phyloP scores from a whole-genome alignment of 345 rosid genomes.

The Gossypium australe region DNA sequence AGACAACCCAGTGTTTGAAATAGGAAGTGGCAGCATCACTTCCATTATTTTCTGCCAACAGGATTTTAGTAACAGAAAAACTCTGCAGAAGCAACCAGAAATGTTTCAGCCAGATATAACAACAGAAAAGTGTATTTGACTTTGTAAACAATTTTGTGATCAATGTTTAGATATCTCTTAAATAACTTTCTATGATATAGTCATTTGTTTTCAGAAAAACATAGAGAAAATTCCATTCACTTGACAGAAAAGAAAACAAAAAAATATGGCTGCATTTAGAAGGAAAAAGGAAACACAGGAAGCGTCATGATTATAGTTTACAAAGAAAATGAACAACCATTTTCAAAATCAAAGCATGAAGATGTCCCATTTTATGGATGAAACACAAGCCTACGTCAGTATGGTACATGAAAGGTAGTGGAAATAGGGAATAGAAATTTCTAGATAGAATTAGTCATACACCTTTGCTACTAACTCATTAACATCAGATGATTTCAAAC shows the following conservation, averaged over 20 bases:
- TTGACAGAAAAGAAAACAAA: neutral
- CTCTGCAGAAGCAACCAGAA: slow-evolving; percentile 42
- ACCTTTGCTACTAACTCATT: slow-evolving; percentile 75
- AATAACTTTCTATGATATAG: neutral
- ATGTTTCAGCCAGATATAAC: slow-evolving; percentile 4
- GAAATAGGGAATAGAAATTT: neutral
- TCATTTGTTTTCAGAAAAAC: neutral
- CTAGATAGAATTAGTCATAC: neutral
- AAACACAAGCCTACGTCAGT: neutral
- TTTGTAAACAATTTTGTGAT: neutral
- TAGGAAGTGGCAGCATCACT: slow-evolving; percentile 40
- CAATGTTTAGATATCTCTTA: neutral
- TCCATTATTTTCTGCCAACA: slow-evolving; percentile 53
- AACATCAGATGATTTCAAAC: slow-evolving; percentile 53
- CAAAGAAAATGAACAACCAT: neutral
- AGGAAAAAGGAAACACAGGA: neutral
- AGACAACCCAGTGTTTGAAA: slow-evolving; percentile 80
- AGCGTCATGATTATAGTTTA: neutral
- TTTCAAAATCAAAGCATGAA: neutral
- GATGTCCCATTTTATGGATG: neutral
- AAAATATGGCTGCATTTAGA: neutral
- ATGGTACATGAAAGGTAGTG: neutral
- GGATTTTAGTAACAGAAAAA: slow-evolving; percentile 50
- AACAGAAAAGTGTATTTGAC: neutral
- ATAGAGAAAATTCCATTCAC: neutral